Evolutionary conservation across 2,329 filamentous ascomycete genomes (phyloP).

Genomic region (Phaeomoniella chlamydospora): DNA sequence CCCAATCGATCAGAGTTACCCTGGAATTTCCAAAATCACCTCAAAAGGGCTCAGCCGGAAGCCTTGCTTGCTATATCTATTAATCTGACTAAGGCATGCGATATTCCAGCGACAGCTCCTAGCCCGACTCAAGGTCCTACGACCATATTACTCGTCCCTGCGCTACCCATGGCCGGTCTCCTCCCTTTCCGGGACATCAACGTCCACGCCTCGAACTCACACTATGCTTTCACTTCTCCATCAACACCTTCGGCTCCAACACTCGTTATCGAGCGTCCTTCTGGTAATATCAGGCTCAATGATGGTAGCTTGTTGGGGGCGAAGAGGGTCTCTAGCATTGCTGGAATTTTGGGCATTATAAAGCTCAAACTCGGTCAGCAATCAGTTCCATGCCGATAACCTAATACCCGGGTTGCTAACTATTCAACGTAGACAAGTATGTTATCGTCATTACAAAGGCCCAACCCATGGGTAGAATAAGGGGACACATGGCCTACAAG

Average conservation of each 20-base stretch:
- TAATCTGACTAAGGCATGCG: no score
- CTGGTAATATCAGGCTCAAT: conserved; percentile 74
- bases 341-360: conserved; percentile 87
- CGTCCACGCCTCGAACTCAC: conserved; percentile 76
- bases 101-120: no score
- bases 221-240: conserved; percentile 93
- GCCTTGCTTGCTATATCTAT: no score
- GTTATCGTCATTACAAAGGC: conserved; percentile 93
- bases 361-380: conserved; percentile 73
- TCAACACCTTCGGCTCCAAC: conserved; percentile 81
- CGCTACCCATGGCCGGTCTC: conserved; percentile 21
- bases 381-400: conserved; percentile 1
- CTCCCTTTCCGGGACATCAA: conserved; percentile 93
- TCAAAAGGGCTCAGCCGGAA: no score
- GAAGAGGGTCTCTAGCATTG: conserved; percentile 84
- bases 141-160: no score
- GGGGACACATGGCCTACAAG: conserved; percentile 94
- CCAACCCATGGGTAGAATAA: conserved; percentile 75
- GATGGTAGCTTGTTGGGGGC: conserved; percentile 62
- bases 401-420: conserved; percentile 8
- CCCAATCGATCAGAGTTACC: no score
- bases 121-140: no score
- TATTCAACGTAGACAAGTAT: conserved; percentile 63
- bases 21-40: no score
- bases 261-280: conserved; percentile 79